A percentile compares a stretch with the other conserved stretches of the same genome.
Evolutionary conservation across 192 early-diverging fungal genomes (phyloP).

Genomic region (Backusella psychrophila): DNA sequence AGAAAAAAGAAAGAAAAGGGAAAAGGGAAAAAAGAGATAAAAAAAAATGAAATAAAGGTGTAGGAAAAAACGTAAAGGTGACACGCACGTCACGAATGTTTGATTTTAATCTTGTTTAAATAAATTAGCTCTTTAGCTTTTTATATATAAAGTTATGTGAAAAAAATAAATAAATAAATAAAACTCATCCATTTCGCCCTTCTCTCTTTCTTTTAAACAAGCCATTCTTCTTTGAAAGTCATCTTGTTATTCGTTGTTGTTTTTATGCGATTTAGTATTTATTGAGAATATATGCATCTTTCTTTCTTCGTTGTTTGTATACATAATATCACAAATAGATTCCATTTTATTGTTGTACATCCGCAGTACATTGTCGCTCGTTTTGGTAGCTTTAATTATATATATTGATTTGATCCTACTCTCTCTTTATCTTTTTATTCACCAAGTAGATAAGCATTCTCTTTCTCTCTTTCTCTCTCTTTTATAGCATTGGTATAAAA

Average conservation of each 20-base stretch:
- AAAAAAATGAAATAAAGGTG: not conserved
- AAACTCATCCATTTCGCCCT: too few relatives aligned
- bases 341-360: not conserved
- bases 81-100: not conserved
- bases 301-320: not conserved
- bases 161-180: not conserved
- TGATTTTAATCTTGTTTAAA: slow-evolving; percentile 6
- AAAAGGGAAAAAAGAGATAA: not conserved
- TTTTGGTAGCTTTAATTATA: not conserved
- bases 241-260: not conserved
- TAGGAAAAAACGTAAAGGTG: not conserved
- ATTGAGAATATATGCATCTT: not conserved
- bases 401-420: not conserved
- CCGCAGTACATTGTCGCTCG: not conserved
- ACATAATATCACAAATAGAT: not conserved
- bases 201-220: too few relatives aligned
- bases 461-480: not conserved
- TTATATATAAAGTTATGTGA: not conserved
- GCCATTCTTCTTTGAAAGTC: too few relatives aligned
- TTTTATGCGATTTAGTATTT: not conserved
- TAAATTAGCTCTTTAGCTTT: not conserved
- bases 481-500: not conserved
- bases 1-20: not conserved
- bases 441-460: not conserved
- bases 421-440: not conserved